These are phyloP conservation scores for Hymenochaete sp. DNA, from an alignment of 1,284 basidiomycete species.

Conservation along the genomic window DNA sequence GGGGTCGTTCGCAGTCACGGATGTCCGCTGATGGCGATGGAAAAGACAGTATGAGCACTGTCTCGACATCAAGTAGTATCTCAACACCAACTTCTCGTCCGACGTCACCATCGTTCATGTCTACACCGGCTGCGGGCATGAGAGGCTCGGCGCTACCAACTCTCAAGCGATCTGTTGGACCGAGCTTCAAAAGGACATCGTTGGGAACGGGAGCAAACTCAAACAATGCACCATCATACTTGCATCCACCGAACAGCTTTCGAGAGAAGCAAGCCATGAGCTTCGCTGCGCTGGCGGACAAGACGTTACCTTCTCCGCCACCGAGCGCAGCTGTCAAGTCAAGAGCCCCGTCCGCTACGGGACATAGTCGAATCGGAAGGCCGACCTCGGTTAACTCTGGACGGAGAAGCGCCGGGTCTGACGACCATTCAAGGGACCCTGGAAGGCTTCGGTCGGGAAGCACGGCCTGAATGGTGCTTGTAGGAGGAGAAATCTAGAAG, in stretches of 20 bases:
- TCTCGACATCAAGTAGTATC: conserved; percentile 50
- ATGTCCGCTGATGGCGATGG: conserved; percentile 49
- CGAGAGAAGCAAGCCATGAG: conserved; percentile 29
- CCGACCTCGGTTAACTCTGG: conserved; percentile 14
- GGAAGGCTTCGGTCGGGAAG: conserved; percentile 16
- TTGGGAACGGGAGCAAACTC: conserved; percentile 35
- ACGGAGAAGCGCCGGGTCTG: conserved; percentile 15
- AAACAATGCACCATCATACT: conserved; percentile 22
- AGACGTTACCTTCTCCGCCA: conserved; percentile 12
- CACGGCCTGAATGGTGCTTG: too few relatives aligned
- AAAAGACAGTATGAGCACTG: conserved; percentile 42
- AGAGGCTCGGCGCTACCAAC: conserved; percentile 35
- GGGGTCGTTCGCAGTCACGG: conserved; percentile 56
- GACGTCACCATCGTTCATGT: conserved; percentile 65
- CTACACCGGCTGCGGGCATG: conserved; percentile 46
- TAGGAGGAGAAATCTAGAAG: too few relatives aligned
- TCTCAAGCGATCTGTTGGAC: conserved; percentile 52
- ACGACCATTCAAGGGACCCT: conserved; percentile 5
- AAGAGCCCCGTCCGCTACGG: conserved; percentile 11
- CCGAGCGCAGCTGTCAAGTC: conserved; percentile 4
- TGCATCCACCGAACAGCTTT: conserved; percentile 26
- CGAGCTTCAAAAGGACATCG: conserved; percentile 50
- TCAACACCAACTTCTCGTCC: conserved; percentile 64
- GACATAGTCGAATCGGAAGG: conserved; percentile 19
- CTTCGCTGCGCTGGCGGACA: conserved; percentile 12